Conservation (phyloP, 2,329 filamentous ascomycete species). For the Stemphylium beticola region DNA sequence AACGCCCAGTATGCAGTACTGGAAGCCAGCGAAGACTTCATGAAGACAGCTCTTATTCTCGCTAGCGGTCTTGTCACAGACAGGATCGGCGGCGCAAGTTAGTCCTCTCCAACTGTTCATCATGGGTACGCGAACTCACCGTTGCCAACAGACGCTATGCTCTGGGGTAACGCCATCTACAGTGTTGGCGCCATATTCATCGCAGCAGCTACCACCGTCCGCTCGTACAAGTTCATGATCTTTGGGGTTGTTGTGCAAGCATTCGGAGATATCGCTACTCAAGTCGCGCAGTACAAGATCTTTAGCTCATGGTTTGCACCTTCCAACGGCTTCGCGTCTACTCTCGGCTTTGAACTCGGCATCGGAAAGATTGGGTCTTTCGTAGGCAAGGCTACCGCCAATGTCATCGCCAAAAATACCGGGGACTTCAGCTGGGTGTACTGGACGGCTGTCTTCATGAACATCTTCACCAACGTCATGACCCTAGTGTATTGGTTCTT, state of each 20-base stretch:
- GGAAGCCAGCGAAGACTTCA: conserved; percentile 67
- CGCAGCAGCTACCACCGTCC: conserved; percentile 62
- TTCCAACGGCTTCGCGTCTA: conserved; percentile 66
- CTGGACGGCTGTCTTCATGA: conserved; percentile 69
- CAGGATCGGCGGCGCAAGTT: conserved; percentile 61
- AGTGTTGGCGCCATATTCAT: conserved; percentile 65
- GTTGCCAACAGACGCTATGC: conserved; percentile 54
- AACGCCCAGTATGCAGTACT: conserved; percentile 66
- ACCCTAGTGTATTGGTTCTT: conserved; percentile 64
- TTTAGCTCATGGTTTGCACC: conserved; percentile 71
- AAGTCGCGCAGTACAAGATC: conserved; percentile 69
- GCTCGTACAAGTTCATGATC: conserved; percentile 67
- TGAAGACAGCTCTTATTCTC: conserved; percentile 64
- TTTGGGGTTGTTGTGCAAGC: conserved; percentile 62
- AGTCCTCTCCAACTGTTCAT: background rate
- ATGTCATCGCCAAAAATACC: conserved; percentile 63
- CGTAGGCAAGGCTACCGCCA: conserved; percentile 65
- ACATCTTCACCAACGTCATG: conserved; percentile 65
- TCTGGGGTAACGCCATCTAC: conserved; percentile 68
- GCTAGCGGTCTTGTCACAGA: conserved; percentile 64
- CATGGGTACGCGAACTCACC: background rate
- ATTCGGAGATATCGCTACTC: conserved; percentile 68
- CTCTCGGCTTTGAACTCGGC: conserved; percentile 65
- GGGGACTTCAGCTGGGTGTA: conserved; percentile 68
- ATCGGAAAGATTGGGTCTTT: conserved; percentile 68